Evolutionary conservation across 1,284 basidiomycete genomes (phyloP).

Genomic region (Porodaedalea pini): DNA sequence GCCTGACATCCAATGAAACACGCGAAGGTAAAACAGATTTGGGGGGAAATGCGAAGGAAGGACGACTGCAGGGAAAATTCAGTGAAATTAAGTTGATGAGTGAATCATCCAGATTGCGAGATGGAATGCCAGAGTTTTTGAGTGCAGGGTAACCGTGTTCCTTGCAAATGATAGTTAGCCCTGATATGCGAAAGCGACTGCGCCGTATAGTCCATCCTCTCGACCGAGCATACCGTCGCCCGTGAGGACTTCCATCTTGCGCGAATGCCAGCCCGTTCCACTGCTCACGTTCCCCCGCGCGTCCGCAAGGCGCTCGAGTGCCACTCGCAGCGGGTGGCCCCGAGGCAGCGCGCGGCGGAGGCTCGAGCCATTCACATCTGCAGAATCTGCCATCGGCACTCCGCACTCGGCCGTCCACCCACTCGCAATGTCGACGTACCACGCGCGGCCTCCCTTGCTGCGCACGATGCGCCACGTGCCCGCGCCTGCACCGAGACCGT

Average conservation of each 20-base stretch:
- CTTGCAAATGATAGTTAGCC: slow-evolving; percentile 55
- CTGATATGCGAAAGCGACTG: slow-evolving; percentile 87
- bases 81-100: too few species aligned
- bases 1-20: too few species aligned
- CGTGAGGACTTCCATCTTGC: slow-evolving; percentile 95
- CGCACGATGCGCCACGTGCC: slow-evolving; percentile 84
- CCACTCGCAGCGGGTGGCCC: slow-evolving; percentile 63
- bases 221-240: slow-evolving; percentile 89
- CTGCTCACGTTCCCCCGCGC: slow-evolving; percentile 87
- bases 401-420: slow-evolving; percentile 59
- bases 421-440: slow-evolving; percentile 89
- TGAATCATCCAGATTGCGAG: too few species aligned
- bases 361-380: slow-evolving; percentile 26
- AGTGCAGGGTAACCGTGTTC: too few species aligned
- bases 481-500: slow-evolving; percentile 70
- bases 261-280: slow-evolving; percentile 90
- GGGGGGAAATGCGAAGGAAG: too few species aligned
- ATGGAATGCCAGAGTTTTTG: too few species aligned
- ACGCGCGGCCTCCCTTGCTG: slow-evolving; percentile 91
- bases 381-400: neutral
- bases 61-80: too few species aligned
- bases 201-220: slow-evolving; percentile 92
- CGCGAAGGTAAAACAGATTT: too few species aligned
- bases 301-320: slow-evolving; percentile 70
- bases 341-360: slow-evolving; percentile 55